Conservation (phyloP, 2,329 filamentous ascomycete genomes). For the Talaromyces sp. region DNA sequence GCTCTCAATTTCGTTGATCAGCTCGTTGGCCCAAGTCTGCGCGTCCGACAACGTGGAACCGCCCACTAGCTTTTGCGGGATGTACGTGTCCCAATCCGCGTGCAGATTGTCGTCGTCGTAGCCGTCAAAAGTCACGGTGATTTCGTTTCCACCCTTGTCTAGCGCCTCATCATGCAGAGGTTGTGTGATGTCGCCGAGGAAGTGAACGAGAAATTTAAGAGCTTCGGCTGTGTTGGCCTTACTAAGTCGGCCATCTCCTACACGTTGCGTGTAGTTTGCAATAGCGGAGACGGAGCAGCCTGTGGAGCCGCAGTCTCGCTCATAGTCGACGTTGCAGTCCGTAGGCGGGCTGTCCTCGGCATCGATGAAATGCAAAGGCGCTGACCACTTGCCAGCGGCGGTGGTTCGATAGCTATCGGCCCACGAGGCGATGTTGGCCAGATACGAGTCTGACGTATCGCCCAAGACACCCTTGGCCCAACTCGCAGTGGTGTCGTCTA, state of each 20-base stretch:
- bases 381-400: conserved; percentile 44
- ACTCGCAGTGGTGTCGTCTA: conserved; percentile 38
- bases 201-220: conserved; percentile 17
- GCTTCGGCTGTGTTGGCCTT: conserved; percentile 8
- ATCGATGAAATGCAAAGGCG: conserved; percentile 49
- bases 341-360: conserved; percentile 45
- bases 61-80: conserved; percentile 17
- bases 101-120: conserved; percentile 15
- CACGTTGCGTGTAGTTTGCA: conserved; percentile 41
- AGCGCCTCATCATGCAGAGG: conserved; percentile 17
- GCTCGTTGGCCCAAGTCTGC: conserved; percentile 16
- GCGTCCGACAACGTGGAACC: conserved; percentile 12
- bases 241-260: not conserved
- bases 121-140: conserved; percentile 16
- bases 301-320: conserved; percentile 47
- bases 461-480: conserved; percentile 44
- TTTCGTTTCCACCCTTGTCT: conserved; percentile 13
- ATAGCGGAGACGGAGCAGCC: conserved; percentile 52
- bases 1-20: not conserved
- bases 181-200: conserved; percentile 18
- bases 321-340: conserved; percentile 46
- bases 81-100: conserved; percentile 18
- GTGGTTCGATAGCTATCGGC: conserved; percentile 50
- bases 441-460: conserved; percentile 42
- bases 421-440: conserved; percentile 51